These are phyloP conservation scores for Kuraishia piskuri DNA, from an alignment of 805 yeast species.

Conservation along the genomic window DNA sequence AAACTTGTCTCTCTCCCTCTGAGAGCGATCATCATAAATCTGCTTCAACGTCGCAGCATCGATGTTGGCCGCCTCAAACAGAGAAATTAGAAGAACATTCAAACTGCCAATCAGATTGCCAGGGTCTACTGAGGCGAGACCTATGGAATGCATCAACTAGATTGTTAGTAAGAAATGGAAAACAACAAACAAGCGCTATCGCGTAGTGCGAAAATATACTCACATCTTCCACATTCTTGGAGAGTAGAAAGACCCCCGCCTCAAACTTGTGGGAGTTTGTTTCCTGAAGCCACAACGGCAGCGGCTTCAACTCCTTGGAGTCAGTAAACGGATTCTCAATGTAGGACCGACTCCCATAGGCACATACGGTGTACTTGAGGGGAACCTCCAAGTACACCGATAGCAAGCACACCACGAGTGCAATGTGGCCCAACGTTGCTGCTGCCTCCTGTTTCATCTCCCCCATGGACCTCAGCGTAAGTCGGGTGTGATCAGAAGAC, in stretches of 20 bases:
- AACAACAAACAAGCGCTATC: too few species aligned
- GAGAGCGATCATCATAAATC: too few species aligned
- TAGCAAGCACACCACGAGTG: conserved; percentile 28
- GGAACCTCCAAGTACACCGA: conserved; percentile 34
- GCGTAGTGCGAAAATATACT: conserved; percentile 1
- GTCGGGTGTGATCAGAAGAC: not conserved
- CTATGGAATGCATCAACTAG: conserved; percentile 19
- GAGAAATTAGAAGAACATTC: conserved; percentile 22
- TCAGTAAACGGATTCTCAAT: conserved; percentile 38
- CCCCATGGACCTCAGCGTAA: not conserved
- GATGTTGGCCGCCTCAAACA: not conserved
- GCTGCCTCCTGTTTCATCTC: not conserved
- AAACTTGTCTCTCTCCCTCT: too few species aligned
- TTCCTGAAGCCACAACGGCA: conserved; percentile 44
- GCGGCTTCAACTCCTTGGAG: conserved; percentile 27
- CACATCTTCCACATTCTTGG: conserved; percentile 37
- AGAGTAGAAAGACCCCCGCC: conserved; percentile 37
- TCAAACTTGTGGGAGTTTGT: conserved; percentile 34
- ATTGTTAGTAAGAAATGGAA: not conserved
- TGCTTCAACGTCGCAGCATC: not conserved
- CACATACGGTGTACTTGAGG: conserved; percentile 39
- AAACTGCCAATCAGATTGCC: conserved; percentile 23
- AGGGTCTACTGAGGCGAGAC: conserved; percentile 20
- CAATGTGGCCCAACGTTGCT: not conserved
- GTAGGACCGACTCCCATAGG: conserved; percentile 38